Evolutionary conservation across 1,284 basidiomycete genomes (phyloP).

Genomic region (Trichosporon faecale): DNA sequence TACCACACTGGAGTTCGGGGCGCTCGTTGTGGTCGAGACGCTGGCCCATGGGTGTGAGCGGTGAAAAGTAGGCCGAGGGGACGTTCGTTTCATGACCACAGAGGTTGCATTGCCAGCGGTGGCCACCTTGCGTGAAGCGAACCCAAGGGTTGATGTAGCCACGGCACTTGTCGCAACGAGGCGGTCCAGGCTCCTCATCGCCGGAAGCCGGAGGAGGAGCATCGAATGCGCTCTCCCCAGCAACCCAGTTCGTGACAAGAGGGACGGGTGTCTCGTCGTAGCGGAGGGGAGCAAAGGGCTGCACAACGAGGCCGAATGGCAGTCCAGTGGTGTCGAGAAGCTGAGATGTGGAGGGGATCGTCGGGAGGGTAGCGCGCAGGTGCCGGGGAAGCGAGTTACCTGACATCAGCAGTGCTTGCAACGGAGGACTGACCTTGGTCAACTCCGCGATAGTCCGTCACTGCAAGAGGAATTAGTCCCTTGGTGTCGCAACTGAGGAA

Average conservation of each 20-base stretch:
- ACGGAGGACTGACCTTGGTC: constrained; percentile 71
- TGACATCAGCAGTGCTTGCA: constrained; percentile 31
- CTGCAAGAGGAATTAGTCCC: constrained; percentile 73
- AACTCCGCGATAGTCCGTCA: constrained; percentile 80
- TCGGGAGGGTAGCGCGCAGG: constrained; percentile 65
- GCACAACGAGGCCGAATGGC: constrained; percentile 79
- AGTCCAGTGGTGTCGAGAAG: constrained; percentile 78
- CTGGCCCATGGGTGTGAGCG: constrained; percentile 74
- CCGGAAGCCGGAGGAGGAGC: constrained; percentile 72
- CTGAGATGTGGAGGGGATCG: constrained; percentile 73
- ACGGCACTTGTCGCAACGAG: constrained; percentile 80
- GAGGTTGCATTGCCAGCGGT: constrained; percentile 88
- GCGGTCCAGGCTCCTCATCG: constrained; percentile 63
- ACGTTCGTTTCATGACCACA: constrained; percentile 83
- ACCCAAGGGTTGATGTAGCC: constrained; percentile 97
- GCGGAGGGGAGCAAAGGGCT: constrained; percentile 83
- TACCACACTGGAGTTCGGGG: constrained; percentile 85
- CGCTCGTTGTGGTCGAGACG: constrained; percentile 78
- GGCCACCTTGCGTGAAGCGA: constrained; percentile 77
- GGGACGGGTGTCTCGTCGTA: constrained; percentile 80
- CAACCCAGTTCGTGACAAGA: constrained; percentile 58
- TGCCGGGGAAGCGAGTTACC: constrained; percentile 69
- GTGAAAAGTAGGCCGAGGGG: constrained; percentile 76
- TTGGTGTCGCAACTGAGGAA: constrained; percentile 73
- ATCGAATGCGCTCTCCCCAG: constrained; percentile 47